Conservation (phyloP, 129 eudicot genomes). For the Artemisia tridentata region DNA sequence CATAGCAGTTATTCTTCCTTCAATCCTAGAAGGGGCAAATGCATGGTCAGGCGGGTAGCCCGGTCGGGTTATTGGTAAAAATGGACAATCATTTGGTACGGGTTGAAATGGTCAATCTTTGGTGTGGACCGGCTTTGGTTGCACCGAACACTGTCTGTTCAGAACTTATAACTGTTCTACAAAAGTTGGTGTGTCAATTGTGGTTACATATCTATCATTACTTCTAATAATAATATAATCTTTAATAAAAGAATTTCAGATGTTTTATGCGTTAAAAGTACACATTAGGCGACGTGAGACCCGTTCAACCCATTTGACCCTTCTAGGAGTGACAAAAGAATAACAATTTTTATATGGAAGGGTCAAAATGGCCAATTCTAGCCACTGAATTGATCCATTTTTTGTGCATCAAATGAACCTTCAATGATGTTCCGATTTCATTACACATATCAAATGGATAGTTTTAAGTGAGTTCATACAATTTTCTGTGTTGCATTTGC, state of each 20-base stretch:
- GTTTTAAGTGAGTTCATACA: background rate
- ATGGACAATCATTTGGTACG: background rate
- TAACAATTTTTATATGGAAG: background rate
- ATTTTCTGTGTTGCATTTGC: conserved; percentile 27
- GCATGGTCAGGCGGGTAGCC: background rate
- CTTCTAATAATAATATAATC: background rate
- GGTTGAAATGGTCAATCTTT: background rate
- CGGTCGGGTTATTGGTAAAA: background rate
- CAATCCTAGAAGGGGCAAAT: background rate
- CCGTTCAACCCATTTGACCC: background rate
- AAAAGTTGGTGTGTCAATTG: background rate
- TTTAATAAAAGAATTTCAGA: background rate
- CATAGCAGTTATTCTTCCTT: background rate
- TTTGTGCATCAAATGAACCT: background rate
- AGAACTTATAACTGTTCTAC: background rate
- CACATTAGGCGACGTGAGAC: background rate
- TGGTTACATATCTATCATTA: background rate
- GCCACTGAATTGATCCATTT: background rate
- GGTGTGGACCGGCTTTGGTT: background rate
- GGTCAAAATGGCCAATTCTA: too few species aligned
- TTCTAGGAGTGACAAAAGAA: too few species aligned
- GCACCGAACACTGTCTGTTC: too few species aligned
- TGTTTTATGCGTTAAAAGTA: background rate
- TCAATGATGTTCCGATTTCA: background rate
- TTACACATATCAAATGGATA: background rate